Percentiles rank a stretch among this genome's conserved stretches.
These are phyloP conservation scores for Penicillium ucsense DNA, from an alignment of 495 filamentous ascomycete species.

Conservation along the genomic window DNA sequence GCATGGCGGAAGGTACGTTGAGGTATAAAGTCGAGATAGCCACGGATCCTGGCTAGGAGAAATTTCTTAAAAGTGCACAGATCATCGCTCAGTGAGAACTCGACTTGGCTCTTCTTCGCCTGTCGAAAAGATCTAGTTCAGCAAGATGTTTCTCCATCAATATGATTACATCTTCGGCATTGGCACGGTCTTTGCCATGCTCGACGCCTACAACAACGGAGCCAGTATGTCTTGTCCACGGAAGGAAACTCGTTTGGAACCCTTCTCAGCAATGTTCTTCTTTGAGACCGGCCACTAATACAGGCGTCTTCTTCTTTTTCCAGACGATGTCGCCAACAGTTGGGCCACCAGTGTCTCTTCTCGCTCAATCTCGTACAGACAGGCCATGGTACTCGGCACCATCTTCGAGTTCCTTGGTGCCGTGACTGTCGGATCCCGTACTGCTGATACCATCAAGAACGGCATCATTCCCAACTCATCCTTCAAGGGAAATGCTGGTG, in stretches of 20 bases:
- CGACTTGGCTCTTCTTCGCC: slow-evolving; percentile 1
- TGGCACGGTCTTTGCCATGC: slow-evolving; percentile 64
- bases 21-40: too few relatives aligned
- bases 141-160: slow-evolving; percentile 45
- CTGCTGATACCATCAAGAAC: slow-evolving; percentile 51
- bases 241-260: neutral
- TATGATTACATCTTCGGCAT: slow-evolving; percentile 67
- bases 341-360: slow-evolving; percentile 65
- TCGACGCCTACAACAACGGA: slow-evolving; percentile 65
- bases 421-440: slow-evolving; percentile 49
- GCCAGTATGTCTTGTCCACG: slow-evolving; percentile 38
- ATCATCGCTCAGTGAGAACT: slow-evolving; percentile 1
- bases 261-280: neutral
- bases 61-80: neutral
- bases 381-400: slow-evolving; percentile 58
- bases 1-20: too few relatives aligned
- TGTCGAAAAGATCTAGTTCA: neutral
- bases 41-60: too few relatives aligned
- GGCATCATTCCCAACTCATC: slow-evolving; percentile 42
- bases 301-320: neutral
- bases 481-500: slow-evolving; percentile 43
- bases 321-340: slow-evolving; percentile 69
- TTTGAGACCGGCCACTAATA: neutral
- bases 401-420: slow-evolving; percentile 56
- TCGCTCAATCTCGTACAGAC: slow-evolving; percentile 52